These are phyloP conservation scores for Colletotrichum costaricense DNA, from an alignment of 2,329 filamentous ascomycete genomes.

Conservation along the genomic window DNA sequence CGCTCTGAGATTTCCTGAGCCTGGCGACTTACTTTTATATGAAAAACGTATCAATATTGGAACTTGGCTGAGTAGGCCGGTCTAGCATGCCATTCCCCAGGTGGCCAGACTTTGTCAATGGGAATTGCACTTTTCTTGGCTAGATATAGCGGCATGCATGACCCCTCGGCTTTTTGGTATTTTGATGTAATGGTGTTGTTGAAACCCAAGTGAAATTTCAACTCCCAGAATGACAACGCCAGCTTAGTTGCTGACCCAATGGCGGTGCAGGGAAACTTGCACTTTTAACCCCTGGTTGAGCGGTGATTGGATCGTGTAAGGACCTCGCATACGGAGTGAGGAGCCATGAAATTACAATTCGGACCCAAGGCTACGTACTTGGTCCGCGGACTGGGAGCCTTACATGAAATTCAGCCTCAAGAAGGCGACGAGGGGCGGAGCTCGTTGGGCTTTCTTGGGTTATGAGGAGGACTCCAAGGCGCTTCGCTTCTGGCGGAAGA, in stretches of 20 bases:
- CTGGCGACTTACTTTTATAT: conserved; percentile 10
- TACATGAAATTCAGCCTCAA: conserved; percentile 2
- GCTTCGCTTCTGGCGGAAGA: not conserved
- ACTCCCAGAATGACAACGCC: not conserved
- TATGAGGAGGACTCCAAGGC: not conserved
- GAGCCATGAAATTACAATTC: not conserved
- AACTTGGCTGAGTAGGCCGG: not conserved
- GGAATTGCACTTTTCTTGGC: not conserved
- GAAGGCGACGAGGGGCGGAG: not conserved
- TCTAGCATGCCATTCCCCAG: not conserved
- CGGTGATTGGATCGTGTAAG: conserved; percentile 9
- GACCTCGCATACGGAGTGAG: not conserved
- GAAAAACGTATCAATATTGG: not conserved
- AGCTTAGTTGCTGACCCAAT: not conserved
- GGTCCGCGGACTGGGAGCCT: conserved; percentile 6
- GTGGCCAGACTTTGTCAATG: not conserved
- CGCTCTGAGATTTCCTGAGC: not conserved
- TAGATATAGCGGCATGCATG: not conserved
- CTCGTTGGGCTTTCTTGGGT: not conserved
- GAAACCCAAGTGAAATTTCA: not conserved
- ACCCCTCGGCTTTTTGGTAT: not conserved
- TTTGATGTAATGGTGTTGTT: not conserved
- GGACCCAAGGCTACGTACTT: not conserved
- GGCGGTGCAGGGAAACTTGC: not conserved
- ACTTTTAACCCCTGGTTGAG: not conserved